These are phyloP conservation scores for Fagopyrum homotropicum DNA, from an alignment of 148 eudicot genomes.

Conservation along the genomic window DNA sequence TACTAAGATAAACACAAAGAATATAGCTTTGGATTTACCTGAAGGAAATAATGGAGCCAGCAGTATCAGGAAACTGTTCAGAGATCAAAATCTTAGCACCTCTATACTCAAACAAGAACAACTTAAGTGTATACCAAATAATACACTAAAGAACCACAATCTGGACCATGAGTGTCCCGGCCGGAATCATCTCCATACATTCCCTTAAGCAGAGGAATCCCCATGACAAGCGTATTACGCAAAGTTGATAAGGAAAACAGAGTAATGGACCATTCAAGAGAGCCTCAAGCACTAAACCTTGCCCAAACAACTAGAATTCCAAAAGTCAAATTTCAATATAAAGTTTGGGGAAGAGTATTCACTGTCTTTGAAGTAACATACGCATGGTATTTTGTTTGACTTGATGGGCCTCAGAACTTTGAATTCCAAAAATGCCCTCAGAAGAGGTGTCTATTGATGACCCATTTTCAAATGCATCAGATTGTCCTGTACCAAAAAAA, in stretches of 20 bases:
- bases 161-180: slow-evolving; percentile 65
- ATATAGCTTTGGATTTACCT: not conserved
- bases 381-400: too few species aligned
- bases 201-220: slow-evolving; percentile 68
- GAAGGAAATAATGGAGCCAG: slow-evolving; percentile 54
- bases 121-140: slow-evolving; percentile 74
- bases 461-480: too few species aligned
- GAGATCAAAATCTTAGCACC: slow-evolving; percentile 63
- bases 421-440: too few species aligned
- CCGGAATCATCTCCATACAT: slow-evolving; percentile 74
- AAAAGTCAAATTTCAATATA: too few species aligned
- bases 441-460: too few species aligned
- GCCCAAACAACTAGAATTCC: slow-evolving; percentile 59
- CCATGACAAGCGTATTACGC: slow-evolving; percentile 88
- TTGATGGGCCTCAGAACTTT: too few species aligned
- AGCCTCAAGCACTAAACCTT: slow-evolving; percentile 41
- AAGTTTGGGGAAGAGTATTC: too few species aligned
- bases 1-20: too few species aligned
- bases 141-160: slow-evolving; percentile 77
- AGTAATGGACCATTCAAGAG: slow-evolving; percentile 74
- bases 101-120: slow-evolving; percentile 71
- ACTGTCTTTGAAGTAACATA: too few species aligned
- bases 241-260: slow-evolving; percentile 63
- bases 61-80: slow-evolving; percentile 71
- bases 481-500: too few species aligned